Conservation (phyloP, 257 asterid genomes). For the Salvia miltiorrhiza region DNA sequence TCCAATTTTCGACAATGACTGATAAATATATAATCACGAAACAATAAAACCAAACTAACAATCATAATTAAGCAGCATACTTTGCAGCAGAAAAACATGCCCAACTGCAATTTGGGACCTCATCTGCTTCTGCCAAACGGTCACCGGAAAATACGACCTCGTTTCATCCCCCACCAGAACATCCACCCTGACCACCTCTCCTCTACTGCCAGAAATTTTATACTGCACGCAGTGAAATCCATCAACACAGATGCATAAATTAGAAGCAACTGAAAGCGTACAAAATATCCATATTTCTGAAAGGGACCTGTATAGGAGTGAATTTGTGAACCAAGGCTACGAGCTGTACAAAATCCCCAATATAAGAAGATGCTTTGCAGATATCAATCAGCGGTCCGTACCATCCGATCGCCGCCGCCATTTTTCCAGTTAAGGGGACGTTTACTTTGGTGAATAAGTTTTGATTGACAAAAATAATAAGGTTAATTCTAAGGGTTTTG, state of each 20-base stretch:
- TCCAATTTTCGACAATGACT: not conserved
- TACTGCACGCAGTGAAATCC: conserved; percentile 35
- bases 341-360: conserved; percentile 61
- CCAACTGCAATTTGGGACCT: conserved; percentile 51
- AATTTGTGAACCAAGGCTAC: conserved; percentile 57
- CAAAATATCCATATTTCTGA: not conserved
- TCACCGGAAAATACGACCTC: conserved; percentile 61
- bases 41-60: not conserved
- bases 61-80: conserved; percentile 33
- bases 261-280: not conserved
- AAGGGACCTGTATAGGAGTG: conserved; percentile 56
- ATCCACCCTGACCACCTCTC: conserved; percentile 63
- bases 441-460: too few species aligned
- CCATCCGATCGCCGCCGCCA: conserved; percentile 67
- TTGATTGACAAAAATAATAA: too few species aligned
- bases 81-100: conserved; percentile 57
- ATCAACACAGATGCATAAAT: not conserved
- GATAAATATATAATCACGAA: not conserved
- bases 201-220: conserved; percentile 46
- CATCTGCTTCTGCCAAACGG: conserved; percentile 69
- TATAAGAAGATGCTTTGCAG: conserved; percentile 42
- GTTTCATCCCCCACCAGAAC: conserved; percentile 70
- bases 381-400: conserved; percentile 73
- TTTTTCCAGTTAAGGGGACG: conserved; percentile 19
- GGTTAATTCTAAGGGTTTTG: too few species aligned